Conservation (phyloP, 495 filamentous ascomycete genomes). For the Xanthoparmelia taractica region DNA sequence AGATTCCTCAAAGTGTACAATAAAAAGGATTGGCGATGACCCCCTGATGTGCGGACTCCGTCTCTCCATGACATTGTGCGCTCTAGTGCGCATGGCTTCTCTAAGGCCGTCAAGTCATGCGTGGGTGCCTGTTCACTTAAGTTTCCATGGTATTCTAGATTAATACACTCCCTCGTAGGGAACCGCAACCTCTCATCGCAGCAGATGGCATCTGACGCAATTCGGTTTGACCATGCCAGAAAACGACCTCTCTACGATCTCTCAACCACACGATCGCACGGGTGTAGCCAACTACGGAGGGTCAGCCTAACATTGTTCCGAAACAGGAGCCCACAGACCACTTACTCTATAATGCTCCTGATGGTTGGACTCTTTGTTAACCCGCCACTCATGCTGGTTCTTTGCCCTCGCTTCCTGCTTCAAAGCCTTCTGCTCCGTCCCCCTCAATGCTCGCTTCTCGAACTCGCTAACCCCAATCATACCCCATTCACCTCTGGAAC, state of each 20-base stretch:
- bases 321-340: neutral
- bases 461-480: slow-evolving; percentile 63
- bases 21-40: neutral
- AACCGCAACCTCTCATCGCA: neutral
- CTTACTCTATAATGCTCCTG: slow-evolving; percentile 64
- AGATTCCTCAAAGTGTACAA: neutral
- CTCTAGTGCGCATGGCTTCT: neutral
- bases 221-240: neutral
- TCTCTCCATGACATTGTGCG: neutral
- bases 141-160: neutral
- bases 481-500: slow-evolving; percentile 59
- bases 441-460: slow-evolving; percentile 56
- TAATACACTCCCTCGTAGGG: neutral
- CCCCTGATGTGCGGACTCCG: neutral
- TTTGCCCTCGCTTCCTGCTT: slow-evolving; percentile 52
- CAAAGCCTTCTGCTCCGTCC: slow-evolving; percentile 56
- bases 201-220: neutral
- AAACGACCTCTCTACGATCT: neutral
- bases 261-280: neutral
- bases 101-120: neutral
- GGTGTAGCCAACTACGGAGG: neutral
- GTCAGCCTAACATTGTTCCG: neutral
- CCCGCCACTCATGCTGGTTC: slow-evolving; percentile 50
- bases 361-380: slow-evolving; percentile 55
- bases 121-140: neutral